Percentiles rank a stretch among this genome's conserved stretches.
These are phyloP conservation scores for Tricholoma furcatifolium DNA, from an alignment of 768 basidiomycete genomes.

Conservation along the genomic window DNA sequence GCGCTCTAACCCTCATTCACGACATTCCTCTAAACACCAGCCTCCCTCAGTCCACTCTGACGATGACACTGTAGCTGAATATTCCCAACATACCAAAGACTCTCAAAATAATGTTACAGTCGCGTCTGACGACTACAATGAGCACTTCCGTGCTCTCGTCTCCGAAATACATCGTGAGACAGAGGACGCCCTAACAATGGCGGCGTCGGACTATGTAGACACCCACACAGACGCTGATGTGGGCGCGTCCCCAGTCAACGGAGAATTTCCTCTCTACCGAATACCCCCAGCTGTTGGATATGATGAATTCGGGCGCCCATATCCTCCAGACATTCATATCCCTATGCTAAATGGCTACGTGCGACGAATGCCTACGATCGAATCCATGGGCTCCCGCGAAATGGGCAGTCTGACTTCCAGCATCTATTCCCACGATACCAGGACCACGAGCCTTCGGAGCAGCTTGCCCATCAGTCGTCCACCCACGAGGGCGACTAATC, in stretches of 20 bases:
- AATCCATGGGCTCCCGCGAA: slow-evolving; percentile 72
- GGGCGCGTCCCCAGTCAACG: background rate
- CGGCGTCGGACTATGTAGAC: slow-evolving; percentile 26
- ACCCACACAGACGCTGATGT: slow-evolving; percentile 22
- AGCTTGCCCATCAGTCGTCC: slow-evolving; percentile 32
- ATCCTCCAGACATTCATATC: slow-evolving; percentile 50
- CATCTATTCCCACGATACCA: slow-evolving; percentile 19
- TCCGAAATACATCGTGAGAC: slow-evolving; percentile 52
- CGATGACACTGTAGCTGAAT: slow-evolving; percentile 6
- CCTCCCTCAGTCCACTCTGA: slow-evolving; percentile 14
- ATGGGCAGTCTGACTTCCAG: slow-evolving; percentile 30
- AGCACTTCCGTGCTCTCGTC: slow-evolving; percentile 51
- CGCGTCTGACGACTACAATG: slow-evolving; percentile 42
- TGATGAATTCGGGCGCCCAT: slow-evolving; percentile 48
- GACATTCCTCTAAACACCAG: slow-evolving; percentile 13
- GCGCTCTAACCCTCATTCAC: slow-evolving; percentile 14
- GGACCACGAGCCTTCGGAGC: slow-evolving; percentile 19
- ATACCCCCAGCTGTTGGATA: slow-evolving; percentile 34
- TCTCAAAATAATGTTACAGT: slow-evolving; percentile 26
- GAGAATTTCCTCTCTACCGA: background rate
- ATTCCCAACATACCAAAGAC: slow-evolving; percentile 6
- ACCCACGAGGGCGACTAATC: slow-evolving; percentile 37
- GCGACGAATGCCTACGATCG: slow-evolving; percentile 80
- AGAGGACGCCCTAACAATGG: slow-evolving; percentile 43
- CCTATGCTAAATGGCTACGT: slow-evolving; percentile 63